Base-by-base conservation (phyloP, 305 asterid genomes). In the Fraxinus floribunda region DNA sequence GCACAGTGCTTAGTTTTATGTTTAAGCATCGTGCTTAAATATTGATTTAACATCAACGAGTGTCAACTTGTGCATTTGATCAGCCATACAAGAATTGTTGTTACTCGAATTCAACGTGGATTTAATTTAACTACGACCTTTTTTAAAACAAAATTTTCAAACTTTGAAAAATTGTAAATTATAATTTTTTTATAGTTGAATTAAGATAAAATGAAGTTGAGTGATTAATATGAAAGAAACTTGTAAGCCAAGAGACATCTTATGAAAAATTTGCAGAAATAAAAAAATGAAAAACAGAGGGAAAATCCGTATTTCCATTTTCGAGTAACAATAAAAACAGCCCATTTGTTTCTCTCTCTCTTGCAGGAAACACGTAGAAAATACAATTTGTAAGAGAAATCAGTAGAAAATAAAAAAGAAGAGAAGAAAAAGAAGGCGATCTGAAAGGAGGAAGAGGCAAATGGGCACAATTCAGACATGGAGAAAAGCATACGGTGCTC, bases 401-500 rank as follows among this genome's bases (percentile, higher is more conserved):
- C 57, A 46, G 4, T 6, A 41, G 52, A 10, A 41, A 41, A 41
- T 10, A 10, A 46, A 15, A 13, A 15, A 46, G 77, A 22, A 15
- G 1, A 3, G 18, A 4, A 49, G 30, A 60, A 1, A 62, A 3
- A 22, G 32, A 62, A 8, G 32, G 71, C 32, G 16, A 62, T 62
- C 71, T 9, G 71, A 62, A 20, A 15, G 72, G 68, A 20, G 49
- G 20, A 24, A 22, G 46, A 66, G 66, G 76, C 57, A 84, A 83
- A 94, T 94, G 98, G 97, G 91, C 77, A 90, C 97, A 29, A 92
- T 94, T 80, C 96, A 94, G 86, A 85, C 90, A 77, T 94, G 94
- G 95, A 88, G 98, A 71, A 95, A 91, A 87, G 97, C 96, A 0
- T 94, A 94, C 87, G 99, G 99, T 55, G 93, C 99, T 75, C 84